Conservation (phyloP, 2,329 filamentous ascomycete species). For the Ceratocystis colombiana region DNA sequence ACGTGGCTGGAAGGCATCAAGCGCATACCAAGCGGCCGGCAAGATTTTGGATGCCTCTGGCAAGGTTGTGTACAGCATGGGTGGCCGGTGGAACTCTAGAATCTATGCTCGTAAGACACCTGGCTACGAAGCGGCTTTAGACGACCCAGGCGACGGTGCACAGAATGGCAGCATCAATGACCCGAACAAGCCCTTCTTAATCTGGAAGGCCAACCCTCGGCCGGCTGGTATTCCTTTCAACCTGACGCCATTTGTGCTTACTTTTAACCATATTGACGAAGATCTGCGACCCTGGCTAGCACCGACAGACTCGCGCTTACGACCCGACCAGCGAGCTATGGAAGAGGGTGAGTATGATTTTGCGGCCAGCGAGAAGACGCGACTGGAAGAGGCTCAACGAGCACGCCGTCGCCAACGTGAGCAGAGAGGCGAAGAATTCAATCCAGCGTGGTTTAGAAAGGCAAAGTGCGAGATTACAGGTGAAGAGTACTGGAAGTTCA, state of each 20-base stretch:
- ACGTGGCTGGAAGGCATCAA: conserved; percentile 89
- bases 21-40: conserved; percentile 77
- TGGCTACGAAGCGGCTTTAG: conserved; percentile 69
- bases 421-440: conserved; percentile 67
- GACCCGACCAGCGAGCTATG: conserved; percentile 95
- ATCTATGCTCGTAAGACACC: conserved; percentile 89
- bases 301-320: conserved; percentile 84
- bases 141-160: conserved; percentile 43
- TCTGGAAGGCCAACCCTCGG: conserved; percentile 81
- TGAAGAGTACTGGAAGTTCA: conserved; percentile 83
- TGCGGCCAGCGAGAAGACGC: conserved; percentile 85
- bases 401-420: conserved; percentile 64
- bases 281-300: conserved; percentile 65
- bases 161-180: conserved; percentile 48
- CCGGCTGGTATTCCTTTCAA: conserved; percentile 89
- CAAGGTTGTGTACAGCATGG: conserved; percentile 78
- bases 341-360: conserved; percentile 96
- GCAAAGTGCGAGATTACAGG: conserved; percentile 66
- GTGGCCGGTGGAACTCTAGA: conserved; percentile 94
- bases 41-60: conserved; percentile 72
- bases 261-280: conserved; percentile 86
- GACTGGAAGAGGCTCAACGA: conserved; percentile 85
- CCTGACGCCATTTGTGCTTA: conserved; percentile 88
- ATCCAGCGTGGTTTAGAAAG: conserved; percentile 75
- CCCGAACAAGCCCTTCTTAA: conserved; percentile 68